Evolutionary conservation across 2,329 filamentous ascomycete species (phyloP).

Genomic region (Hypoxylon sp.): DNA sequence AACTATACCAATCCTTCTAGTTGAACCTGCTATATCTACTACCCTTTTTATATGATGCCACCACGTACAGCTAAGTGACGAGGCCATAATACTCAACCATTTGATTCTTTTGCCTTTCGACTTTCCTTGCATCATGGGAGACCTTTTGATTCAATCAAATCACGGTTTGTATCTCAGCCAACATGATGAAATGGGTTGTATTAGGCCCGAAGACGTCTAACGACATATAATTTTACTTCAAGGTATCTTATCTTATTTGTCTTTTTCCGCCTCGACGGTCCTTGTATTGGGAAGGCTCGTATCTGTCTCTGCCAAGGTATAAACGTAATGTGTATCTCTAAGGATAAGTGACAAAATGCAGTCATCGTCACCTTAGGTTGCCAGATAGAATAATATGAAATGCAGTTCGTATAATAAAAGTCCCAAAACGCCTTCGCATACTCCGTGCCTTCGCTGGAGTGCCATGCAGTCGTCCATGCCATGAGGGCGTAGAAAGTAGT

Average conservation of each 20-base stretch:
- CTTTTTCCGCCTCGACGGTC: neutral
- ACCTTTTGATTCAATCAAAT: neutral
- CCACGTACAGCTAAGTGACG: neutral
- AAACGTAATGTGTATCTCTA: neutral
- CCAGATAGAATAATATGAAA: neutral
- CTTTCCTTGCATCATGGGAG: conserved; percentile 33
- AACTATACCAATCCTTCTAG: conserved; percentile 14
- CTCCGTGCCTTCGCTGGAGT: conserved; percentile 11
- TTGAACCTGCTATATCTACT: neutral
- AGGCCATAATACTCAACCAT: neutral
- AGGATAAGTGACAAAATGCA: neutral
- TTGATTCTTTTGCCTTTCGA: conserved; percentile 14
- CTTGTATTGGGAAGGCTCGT: neutral
- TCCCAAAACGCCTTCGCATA: conserved; percentile 11
- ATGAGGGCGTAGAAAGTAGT: conserved; percentile 9
- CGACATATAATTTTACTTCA: neutral
- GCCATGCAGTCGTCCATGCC: conserved; percentile 26
- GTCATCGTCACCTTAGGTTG: neutral
- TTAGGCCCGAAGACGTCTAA: neutral
- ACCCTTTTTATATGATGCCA: neutral
- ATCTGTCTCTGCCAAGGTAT: neutral
- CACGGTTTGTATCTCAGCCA: neutral
- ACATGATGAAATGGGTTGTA: neutral
- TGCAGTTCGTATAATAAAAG: neutral
- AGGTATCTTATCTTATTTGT: neutral